Percentiles rank a stretch among this genome's conserved stretches.
Evolutionary conservation across 805 yeast species (phyloP).

Genomic region (Kodamaea leandrae): DNA sequence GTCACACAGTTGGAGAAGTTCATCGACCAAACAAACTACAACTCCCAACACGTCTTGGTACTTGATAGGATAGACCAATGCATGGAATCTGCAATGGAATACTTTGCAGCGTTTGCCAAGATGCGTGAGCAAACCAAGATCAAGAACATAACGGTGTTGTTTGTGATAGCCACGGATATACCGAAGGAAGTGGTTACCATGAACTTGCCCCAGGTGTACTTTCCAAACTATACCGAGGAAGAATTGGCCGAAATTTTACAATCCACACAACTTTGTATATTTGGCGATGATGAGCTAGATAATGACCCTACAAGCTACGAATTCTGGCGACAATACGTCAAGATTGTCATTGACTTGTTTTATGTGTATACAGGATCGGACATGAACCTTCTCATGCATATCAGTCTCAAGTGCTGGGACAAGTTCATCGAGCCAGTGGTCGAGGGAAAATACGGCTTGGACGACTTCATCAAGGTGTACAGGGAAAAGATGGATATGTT

Average conservation of each 20-base stretch:
- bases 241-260: constrained; percentile 40
- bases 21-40: constrained; percentile 26
- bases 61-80: constrained; percentile 49
- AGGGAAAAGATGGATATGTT: constrained; percentile 29
- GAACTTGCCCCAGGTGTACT: constrained; percentile 40
- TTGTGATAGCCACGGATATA: constrained; percentile 40
- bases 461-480: constrained; percentile 36
- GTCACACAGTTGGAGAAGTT: constrained; percentile 41
- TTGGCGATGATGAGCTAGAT: constrained; percentile 18
- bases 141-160: constrained; percentile 35
- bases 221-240: constrained; percentile 35
- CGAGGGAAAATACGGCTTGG: constrained; percentile 18
- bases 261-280: constrained; percentile 23
- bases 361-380: constrained; percentile 45
- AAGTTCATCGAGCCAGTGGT: constrained; percentile 27
- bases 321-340: constrained; percentile 45
- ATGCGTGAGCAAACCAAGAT: constrained; percentile 42
- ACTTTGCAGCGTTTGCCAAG: constrained; percentile 39
- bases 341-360: constrained; percentile 45
- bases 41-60: constrained; percentile 41
- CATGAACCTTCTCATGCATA: constrained; percentile 34
- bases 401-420: constrained; percentile 34
- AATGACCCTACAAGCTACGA: constrained; percentile 14
- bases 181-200: constrained; percentile 37
- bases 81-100: constrained; percentile 40